phyloP scores from a whole-genome alignment of 345 rosid genomes.

The Citrus glauca region DNA sequence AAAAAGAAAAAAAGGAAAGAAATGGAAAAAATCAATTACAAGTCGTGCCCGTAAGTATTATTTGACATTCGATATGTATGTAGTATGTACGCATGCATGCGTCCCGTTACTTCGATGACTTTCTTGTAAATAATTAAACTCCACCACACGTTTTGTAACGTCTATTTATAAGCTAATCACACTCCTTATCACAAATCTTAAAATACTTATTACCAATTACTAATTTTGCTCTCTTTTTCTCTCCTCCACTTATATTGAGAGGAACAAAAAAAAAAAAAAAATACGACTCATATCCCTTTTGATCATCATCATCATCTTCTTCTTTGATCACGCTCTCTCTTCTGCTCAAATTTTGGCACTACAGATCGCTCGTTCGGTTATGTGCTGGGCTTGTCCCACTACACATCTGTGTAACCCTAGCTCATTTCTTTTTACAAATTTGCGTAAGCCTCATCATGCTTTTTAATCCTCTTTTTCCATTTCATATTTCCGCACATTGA shows the following conservation, averaged over 20 bases:
- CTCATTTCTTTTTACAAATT: background rate
- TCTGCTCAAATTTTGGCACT: background rate
- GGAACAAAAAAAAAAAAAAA: background rate
- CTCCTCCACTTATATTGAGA: constrained; percentile 11
- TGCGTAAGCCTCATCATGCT: background rate
- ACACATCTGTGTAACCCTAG: background rate
- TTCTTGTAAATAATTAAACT: constrained; percentile 4
- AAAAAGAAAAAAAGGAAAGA: background rate
- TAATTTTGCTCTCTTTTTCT: background rate
- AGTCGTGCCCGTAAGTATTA: constrained; percentile 15
- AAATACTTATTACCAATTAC: background rate
- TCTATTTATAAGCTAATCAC: constrained; percentile 15
- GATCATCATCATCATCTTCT: background rate
- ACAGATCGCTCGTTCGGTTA: constrained; percentile 2
- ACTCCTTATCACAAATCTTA: background rate
- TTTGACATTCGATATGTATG: constrained; percentile 1
- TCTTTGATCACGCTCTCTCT: constrained; percentile 6
- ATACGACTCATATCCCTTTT: background rate
- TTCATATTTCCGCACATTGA: background rate
- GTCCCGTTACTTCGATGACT: background rate
- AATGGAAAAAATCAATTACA: background rate
- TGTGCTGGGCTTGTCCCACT: background rate
- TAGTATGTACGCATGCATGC: too few relatives aligned
- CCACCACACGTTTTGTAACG: constrained; percentile 21
- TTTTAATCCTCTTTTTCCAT: background rate